Evolutionary conservation across 2,329 filamentous ascomycete genomes (phyloP).

Genomic region (Periconia digitata): DNA sequence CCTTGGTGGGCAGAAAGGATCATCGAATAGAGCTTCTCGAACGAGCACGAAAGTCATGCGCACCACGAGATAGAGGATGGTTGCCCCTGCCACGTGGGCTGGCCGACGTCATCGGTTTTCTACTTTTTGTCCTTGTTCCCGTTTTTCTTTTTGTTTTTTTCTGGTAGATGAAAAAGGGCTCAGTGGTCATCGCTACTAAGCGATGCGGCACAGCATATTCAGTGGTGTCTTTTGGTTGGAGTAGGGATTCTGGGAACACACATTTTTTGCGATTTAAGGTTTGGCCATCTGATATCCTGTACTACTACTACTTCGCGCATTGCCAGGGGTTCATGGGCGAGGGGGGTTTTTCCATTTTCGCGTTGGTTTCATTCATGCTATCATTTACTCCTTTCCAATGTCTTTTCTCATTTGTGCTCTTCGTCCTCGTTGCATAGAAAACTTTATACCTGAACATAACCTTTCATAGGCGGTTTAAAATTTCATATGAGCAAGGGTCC

Average conservation of each 20-base stretch:
- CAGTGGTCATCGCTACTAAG: neutral
- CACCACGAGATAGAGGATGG: neutral
- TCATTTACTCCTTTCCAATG: no score
- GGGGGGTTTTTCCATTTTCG: no score
- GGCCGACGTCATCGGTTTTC: neutral
- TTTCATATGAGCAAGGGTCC: no score
- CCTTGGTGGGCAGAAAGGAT: slow-evolving; percentile 31
- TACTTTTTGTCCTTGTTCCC: neutral
- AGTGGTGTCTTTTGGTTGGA: neutral
- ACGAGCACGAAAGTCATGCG: neutral
- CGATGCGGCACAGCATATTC: neutral
- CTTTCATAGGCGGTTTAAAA: no score
- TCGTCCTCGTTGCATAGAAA: no score
- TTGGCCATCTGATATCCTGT: slow-evolving; percentile 40
- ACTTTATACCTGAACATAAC: no score
- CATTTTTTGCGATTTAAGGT: slow-evolving; percentile 23
- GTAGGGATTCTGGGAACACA: slow-evolving; percentile 2
- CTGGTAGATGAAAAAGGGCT: neutral
- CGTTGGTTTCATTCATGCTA: no score
- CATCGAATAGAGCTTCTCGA: slow-evolving; percentile 18
- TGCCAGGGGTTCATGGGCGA: neutral
- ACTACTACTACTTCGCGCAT: slow-evolving; percentile 23
- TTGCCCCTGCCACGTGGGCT: no score
- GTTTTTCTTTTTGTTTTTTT: neutral
- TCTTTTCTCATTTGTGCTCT: no score